Base-by-base conservation (phyloP, 2,329 filamentous ascomycete genomes). In the Laburnicola sp. region DNA sequence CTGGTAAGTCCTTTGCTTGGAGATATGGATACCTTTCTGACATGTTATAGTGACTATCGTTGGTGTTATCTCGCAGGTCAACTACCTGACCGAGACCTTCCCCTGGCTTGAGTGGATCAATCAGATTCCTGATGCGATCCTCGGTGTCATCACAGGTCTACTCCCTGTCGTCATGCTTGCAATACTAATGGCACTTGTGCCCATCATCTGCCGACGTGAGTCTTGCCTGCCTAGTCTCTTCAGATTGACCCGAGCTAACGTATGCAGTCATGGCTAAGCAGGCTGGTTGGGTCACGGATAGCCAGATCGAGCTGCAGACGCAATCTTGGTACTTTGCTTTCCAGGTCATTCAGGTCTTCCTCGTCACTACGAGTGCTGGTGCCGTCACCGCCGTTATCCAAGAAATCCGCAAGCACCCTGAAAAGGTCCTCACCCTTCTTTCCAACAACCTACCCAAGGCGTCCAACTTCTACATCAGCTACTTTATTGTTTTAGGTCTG, bases 381-480 rank as follows among this genome's bases (percentile, higher is more conserved):
- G 86, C 91, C 0, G 91, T 91, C 3, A 84, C 90, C 1, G 81
- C 86, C 9, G 69, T 70, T 21, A 66, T 73, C 34, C 56, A 65
- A 30, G 57, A 83, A 6, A 85, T 95, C 35, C 76, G 86, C 21
- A 16, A 84, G 0, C 59, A 90, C 2, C 91, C 91, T 0, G 69
- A 75, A 2, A 73, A 72, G 0, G 83, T 83, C 8, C 83, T 90
- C 0, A 75, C 69, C 0, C 75, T 95, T 28, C 80, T 96, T 3
- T 86, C 91, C 0, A 65, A 78, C 11, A 88, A 90, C 53, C 78
- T 99, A 5, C 94, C 94, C 22, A 87, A 84, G 55, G 86, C 91
- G 0, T 94, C 91, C 59, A 97, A 96, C 76, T 94, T 97, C 73
- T 99, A 97, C 75, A 87, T 97, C 44, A 90, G 87, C 1, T 99